Conservation (phyloP, 2,329 filamentous ascomycete genomes). For the Neurospora sp. region DNA sequence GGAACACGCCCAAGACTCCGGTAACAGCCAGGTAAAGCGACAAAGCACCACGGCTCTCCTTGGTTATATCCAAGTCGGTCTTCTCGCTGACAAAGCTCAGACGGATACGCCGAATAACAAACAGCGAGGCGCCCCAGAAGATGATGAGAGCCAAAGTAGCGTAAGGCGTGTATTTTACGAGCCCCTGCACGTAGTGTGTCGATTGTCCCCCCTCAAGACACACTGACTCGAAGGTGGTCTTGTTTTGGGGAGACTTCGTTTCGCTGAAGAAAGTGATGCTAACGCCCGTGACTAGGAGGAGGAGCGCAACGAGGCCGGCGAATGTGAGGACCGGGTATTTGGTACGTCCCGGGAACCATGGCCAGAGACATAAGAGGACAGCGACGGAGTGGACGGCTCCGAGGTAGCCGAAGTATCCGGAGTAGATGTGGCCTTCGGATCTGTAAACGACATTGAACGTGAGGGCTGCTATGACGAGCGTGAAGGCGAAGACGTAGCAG, state of each 20-base stretch:
- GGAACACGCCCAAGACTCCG: neutral
- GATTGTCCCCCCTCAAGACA: too few relatives aligned
- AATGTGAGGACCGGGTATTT: too few relatives aligned
- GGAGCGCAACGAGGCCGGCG: too few relatives aligned
- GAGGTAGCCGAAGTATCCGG: conserved; percentile 73
- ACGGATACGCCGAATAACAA: neutral
- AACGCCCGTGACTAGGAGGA: too few relatives aligned
- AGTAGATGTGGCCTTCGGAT: too few relatives aligned
- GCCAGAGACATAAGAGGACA: conserved; percentile 20
- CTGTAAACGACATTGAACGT: neutral
- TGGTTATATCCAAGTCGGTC: neutral
- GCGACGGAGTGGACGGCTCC: conserved; percentile 77
- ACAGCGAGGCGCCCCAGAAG: neutral
- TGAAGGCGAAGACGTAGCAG: neutral
- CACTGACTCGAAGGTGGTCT: too few relatives aligned
- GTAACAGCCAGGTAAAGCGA: neutral
- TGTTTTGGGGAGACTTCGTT: too few relatives aligned
- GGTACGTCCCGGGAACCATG: too few relatives aligned
- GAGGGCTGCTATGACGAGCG: neutral
- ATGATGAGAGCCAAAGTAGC: neutral
- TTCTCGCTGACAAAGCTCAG: neutral
- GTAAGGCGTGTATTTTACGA: too few relatives aligned
- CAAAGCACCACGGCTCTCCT: neutral
- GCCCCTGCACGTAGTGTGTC: too few relatives aligned
- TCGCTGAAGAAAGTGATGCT: too few relatives aligned